Percentiles rank a stretch among this genome's conserved stretches.
Conservation (phyloP, 2,329 filamentous ascomycete genomes). For the Monilinia vaccinii-corymbosi region DNA sequence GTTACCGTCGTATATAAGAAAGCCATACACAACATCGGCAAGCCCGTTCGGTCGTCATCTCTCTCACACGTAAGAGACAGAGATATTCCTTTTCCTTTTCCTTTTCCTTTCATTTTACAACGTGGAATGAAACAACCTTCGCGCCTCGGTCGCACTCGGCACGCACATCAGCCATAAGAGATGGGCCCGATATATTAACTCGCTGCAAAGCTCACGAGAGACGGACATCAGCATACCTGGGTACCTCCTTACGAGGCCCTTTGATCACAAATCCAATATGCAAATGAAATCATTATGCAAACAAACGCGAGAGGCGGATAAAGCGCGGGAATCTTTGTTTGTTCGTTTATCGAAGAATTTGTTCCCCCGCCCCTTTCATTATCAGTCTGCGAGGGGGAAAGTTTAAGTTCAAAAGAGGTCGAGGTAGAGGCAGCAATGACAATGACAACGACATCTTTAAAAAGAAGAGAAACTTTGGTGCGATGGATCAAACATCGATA, state of each 20-base stretch:
- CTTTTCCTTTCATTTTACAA: not conserved
- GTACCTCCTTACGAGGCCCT: not conserved
- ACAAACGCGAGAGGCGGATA: not conserved
- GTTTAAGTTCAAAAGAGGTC: not conserved
- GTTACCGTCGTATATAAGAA: conserved; percentile 4
- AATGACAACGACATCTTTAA: too few species aligned
- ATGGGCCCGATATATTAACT: conserved; percentile 6
- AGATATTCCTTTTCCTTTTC: not conserved
- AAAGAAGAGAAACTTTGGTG: conserved; percentile 6
- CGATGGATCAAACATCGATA: conserved; percentile 9
- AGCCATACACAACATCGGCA: conserved; percentile 7
- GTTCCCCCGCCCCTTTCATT: not conserved
- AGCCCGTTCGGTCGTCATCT: conserved; percentile 4
- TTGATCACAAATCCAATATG: conserved; percentile 1
- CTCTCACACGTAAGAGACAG: conserved; percentile 1
- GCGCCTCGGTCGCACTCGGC: not conserved
- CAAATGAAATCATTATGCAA: not conserved
- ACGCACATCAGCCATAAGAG: not conserved
- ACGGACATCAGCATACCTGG: conserved; percentile 6
- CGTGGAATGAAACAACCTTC: too few species aligned
- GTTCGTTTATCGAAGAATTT: not conserved
- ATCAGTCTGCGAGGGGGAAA: not conserved
- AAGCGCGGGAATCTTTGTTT: not conserved
- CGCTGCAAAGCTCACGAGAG: conserved; percentile 7
- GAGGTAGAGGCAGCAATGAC: too few species aligned